Evolutionary conservation across 305 asterid genomes (phyloP).

Genomic region (Fraxinus baroniana): DNA sequence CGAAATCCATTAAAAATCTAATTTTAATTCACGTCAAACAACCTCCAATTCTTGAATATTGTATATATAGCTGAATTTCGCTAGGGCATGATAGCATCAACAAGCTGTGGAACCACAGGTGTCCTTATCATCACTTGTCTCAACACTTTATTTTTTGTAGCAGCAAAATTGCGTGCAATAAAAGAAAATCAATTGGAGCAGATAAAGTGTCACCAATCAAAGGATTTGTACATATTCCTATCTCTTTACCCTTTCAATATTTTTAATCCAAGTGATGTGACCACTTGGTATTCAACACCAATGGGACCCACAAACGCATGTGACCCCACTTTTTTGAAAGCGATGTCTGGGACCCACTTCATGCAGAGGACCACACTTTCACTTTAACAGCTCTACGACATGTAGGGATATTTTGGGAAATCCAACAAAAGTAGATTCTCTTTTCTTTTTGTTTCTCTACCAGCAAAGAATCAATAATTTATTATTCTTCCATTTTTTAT

Average conservation of each 20-base stretch:
- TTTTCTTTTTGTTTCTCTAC: background rate
- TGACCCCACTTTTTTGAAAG: background rate
- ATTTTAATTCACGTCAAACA: no score
- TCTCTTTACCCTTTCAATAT: background rate
- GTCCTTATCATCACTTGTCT: slow-evolving; percentile 11
- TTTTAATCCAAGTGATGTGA: slow-evolving; percentile 16
- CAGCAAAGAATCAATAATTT: no score
- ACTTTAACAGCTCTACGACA: slow-evolving; percentile 13
- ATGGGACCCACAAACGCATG: slow-evolving; percentile 30
- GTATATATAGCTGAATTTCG: no score
- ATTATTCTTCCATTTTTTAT: no score
- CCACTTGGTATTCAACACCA: slow-evolving; percentile 18
- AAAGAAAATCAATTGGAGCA: slow-evolving; percentile 2
- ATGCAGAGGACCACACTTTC: slow-evolving; percentile 19
- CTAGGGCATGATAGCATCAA: background rate
- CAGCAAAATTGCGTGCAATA: background rate
- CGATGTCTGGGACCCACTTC: slow-evolving; percentile 13
- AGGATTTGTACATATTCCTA: background rate
- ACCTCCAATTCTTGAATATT: no score
- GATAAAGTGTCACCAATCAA: slow-evolving; percentile 19
- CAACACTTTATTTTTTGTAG: background rate
- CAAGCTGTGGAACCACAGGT: slow-evolving; percentile 11
- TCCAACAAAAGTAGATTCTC: background rate
- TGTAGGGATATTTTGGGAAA: background rate
- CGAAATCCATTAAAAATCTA: no score